Evolutionary conservation across 2,329 filamentous ascomycete genomes (phyloP).

Genomic region (Nannizzia gypsea): DNA sequence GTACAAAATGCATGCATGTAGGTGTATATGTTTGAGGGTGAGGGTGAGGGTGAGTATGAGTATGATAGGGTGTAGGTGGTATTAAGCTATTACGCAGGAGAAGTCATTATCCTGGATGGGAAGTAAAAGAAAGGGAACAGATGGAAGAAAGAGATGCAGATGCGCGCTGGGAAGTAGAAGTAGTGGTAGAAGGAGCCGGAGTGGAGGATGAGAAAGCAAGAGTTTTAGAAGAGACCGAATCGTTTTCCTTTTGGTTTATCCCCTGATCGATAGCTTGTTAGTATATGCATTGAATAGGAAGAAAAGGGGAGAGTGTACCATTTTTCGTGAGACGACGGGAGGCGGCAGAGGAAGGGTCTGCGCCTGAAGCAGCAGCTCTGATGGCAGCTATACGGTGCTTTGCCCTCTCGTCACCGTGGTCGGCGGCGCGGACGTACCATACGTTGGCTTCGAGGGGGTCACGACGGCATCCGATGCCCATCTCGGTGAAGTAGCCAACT

Average conservation of each 20-base stretch:
- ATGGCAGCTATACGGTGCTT: slow-evolving; percentile 80
- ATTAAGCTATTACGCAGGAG: not conserved
- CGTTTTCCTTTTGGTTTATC: slow-evolving; percentile 16
- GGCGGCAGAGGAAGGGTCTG: slow-evolving; percentile 20
- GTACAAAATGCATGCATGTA: not conserved
- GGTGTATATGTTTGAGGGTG: not conserved
- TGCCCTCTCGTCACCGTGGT: slow-evolving; percentile 79
- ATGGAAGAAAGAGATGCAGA: not conserved
- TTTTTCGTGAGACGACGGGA: slow-evolving; percentile 12
- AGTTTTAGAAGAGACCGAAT: slow-evolving; percentile 11
- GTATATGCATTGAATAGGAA: slow-evolving; percentile 1
- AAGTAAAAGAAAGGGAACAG: not conserved
- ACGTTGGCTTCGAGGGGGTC: slow-evolving; percentile 96
- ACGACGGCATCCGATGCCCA: slow-evolving; percentile 89
- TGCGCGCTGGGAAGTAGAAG: not conserved
- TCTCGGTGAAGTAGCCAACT: slow-evolving; percentile 93
- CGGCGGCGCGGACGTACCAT: slow-evolving; percentile 94
- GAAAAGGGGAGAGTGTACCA: slow-evolving; percentile 13
- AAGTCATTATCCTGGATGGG: not conserved
- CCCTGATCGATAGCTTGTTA: slow-evolving; percentile 3
- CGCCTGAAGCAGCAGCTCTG: slow-evolving; percentile 60
- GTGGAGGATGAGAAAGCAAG: too few species aligned
- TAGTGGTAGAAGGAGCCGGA: too few species aligned
- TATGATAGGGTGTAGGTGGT: not conserved
- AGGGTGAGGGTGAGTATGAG: too few species aligned